A percentile compares a stretch with the other conserved stretches of the same genome.
Conservation (phyloP, 2,329 filamentous ascomycete genomes). For the Teratosphaeria viscida region DNA sequence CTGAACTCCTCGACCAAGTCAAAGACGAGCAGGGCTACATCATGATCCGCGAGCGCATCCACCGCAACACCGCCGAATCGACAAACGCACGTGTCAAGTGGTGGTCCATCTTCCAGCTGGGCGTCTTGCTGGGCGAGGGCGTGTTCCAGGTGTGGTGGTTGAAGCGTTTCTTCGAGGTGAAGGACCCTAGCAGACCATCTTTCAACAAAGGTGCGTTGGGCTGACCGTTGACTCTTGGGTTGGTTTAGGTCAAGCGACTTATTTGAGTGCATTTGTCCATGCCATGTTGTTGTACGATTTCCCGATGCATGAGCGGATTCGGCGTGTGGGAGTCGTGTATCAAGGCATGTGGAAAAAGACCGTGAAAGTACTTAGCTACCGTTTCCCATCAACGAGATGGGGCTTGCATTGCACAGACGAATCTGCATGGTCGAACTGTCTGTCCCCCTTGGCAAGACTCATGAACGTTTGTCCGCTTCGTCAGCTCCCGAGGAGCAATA, state of each 20-base stretch:
- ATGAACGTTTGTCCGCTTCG: too few relatives aligned
- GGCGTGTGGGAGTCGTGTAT: too few relatives aligned
- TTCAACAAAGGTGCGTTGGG: constrained; percentile 21
- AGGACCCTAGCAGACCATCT: constrained; percentile 16
- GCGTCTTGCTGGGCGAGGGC: constrained; percentile 78
- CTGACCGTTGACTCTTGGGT: constrained; percentile 10
- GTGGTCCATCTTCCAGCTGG: constrained; percentile 97
- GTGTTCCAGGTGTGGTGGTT: constrained; percentile 99
- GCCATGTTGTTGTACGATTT: not conserved
- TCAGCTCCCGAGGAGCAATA: too few relatives aligned
- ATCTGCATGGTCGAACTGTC: too few relatives aligned
- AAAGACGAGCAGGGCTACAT: constrained; percentile 99
- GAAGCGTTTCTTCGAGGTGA: constrained; percentile 61
- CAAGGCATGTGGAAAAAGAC: too few relatives aligned
- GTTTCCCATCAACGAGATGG: too few relatives aligned
- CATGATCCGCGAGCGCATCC: constrained; percentile 84
- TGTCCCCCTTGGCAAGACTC: too few relatives aligned
- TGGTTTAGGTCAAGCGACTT: constrained; percentile 29
- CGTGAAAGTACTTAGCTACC: too few relatives aligned
- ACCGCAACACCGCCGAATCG: constrained; percentile 97
- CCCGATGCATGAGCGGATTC: not conserved
- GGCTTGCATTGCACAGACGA: too few relatives aligned
- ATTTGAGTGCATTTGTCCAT: constrained; percentile 13
- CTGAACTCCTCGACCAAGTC: constrained; percentile 78
- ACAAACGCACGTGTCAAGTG: constrained; percentile 97